Evolutionary conservation across 345 rosid species (phyloP).

Genomic region (Bruguiera sexangula): DNA sequence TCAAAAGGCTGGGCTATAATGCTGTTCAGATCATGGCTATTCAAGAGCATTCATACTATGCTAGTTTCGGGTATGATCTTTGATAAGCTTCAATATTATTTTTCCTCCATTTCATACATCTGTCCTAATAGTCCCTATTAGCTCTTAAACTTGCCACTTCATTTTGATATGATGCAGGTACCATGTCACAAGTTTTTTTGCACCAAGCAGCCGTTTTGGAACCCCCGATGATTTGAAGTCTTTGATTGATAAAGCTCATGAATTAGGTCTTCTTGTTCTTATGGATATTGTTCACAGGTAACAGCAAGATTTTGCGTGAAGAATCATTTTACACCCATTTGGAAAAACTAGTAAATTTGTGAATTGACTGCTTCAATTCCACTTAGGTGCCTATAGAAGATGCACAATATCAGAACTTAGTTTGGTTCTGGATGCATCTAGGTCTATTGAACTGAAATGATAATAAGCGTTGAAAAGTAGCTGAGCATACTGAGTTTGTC

Average conservation of each 20-base stretch:
- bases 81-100: neutral
- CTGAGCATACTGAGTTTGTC: too few species aligned
- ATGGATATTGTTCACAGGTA: constrained; percentile 99
- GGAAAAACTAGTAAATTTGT: neutral
- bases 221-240: constrained; percentile 98
- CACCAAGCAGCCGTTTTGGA: constrained; percentile 97
- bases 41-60: constrained; percentile 96
- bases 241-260: constrained; percentile 91
- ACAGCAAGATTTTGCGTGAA: neutral
- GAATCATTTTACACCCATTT: too few species aligned
- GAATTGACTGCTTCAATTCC: neutral
- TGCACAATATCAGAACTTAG: too few species aligned
- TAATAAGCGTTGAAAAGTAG: too few species aligned
- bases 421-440: too few species aligned
- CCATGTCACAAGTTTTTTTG: constrained; percentile 90
- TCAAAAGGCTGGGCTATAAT: constrained; percentile 88
- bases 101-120: neutral
- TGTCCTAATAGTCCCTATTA: constrained; percentile 13
- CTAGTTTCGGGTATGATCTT: constrained; percentile 85
- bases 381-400: too few species aligned
- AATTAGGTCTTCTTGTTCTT: constrained; percentile 85
- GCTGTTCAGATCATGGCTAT: constrained; percentile 98
- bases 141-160: constrained; percentile 15
- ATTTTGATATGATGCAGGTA: constrained; percentile 59
- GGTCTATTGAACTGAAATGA: too few species aligned